phyloP scores from a whole-genome alignment of 768 basidiomycete genomes.

The Suillus weaverae region DNA sequence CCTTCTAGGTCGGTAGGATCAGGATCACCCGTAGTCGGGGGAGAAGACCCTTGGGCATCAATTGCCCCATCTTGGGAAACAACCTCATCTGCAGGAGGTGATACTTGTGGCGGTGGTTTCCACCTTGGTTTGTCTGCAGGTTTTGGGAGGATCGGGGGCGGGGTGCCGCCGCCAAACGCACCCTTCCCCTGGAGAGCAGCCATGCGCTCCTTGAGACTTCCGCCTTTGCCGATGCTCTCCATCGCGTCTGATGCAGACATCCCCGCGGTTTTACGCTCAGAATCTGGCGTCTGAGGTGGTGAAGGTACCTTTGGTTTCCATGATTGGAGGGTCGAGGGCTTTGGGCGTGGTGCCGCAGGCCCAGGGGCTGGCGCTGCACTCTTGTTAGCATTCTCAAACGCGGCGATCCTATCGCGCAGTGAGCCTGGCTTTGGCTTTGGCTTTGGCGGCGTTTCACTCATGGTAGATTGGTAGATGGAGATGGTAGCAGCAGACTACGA shows the following conservation, averaged over 20 bases:
- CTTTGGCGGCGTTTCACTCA: conserved; percentile 64
- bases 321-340: conserved; percentile 56
- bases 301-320: conserved; percentile 71
- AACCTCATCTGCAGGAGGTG: conserved; percentile 42
- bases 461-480: conserved; percentile 23
- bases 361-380: conserved; percentile 33
- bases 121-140: conserved; percentile 79
- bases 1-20: conserved; percentile 24
- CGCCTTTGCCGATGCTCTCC: conserved; percentile 77
- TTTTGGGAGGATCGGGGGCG: conserved; percentile 54
- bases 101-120: conserved; percentile 71
- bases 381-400: conserved; percentile 71
- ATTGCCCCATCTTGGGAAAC: conserved; percentile 20
- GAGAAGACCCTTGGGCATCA: conserved; percentile 36
- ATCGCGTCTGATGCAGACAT: conserved; percentile 89
- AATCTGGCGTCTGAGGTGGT: conserved; percentile 37
- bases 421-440: conserved; percentile 76
- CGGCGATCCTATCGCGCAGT: conserved; percentile 84
- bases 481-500: conserved; percentile 16
- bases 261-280: conserved; percentile 34
- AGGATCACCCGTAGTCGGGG: conserved; percentile 32
- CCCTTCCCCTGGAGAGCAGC: conserved; percentile 86
- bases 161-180: conserved; percentile 59
- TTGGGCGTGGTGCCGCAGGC: conserved; percentile 55
- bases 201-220: conserved; percentile 91